A percentile compares a stretch with the other conserved stretches of the same genome.
Conservation (phyloP, 257 asterid species). For the Perilla frutescens region DNA sequence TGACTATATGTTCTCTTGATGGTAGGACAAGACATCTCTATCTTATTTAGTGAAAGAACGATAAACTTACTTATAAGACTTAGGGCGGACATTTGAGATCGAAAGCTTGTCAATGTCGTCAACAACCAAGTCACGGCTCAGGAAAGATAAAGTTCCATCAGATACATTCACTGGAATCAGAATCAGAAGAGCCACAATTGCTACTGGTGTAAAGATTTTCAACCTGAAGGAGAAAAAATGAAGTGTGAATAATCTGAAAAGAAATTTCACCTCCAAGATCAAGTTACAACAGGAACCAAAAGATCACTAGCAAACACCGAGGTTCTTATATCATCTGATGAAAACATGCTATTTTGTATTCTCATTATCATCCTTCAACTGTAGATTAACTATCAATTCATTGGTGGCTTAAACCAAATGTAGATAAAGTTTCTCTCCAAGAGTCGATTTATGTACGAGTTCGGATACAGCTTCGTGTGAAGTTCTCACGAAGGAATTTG, state of each 20-base stretch:
- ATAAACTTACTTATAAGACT: conserved; percentile 75
- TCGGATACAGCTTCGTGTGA: neutral
- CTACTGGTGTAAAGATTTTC: conserved; percentile 85
- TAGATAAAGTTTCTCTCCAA: too few species aligned
- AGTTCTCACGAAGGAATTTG: neutral
- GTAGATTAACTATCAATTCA: neutral
- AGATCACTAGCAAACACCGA: neutral
- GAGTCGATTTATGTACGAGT: neutral
- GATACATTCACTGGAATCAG: conserved; percentile 93
- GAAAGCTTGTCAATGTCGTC: conserved; percentile 97
- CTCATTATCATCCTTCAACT: neutral
- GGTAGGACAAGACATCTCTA: neutral
- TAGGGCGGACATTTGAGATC: conserved; percentile 81
- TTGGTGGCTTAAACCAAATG: neutral
- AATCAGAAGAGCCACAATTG: conserved; percentile 74
- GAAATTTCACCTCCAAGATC: conserved; percentile 17
- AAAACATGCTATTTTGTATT: neutral
- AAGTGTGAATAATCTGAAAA: conserved; percentile 22
- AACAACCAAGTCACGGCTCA: conserved; percentile 83
- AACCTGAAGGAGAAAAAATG: conserved; percentile 52
- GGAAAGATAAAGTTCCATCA: conserved; percentile 69
- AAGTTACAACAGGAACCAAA: conserved; percentile 3
- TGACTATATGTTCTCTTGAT: neutral
- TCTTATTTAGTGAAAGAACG: conserved; percentile 20
- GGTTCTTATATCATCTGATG: conserved; percentile 1